Conservation (phyloP, 805 yeast species). For the Zygosaccharomyces gambellarensis region DNA sequence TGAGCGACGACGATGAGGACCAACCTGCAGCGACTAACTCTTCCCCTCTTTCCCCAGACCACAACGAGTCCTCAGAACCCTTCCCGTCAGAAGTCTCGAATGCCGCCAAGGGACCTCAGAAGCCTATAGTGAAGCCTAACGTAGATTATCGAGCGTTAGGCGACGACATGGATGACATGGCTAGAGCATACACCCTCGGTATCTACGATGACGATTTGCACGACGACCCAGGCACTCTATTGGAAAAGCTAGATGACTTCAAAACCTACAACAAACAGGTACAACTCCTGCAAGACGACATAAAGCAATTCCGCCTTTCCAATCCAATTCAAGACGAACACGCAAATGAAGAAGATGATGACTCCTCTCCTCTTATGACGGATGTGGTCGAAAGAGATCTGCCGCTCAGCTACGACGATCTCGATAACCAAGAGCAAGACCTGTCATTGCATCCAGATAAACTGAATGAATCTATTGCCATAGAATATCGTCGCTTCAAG, state of each 20-base stretch:
- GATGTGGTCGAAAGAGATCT: constrained; percentile 34
- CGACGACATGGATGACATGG: constrained; percentile 52
- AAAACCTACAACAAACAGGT: constrained; percentile 46
- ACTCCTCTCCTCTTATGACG: constrained; percentile 27
- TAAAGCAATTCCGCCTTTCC: constrained; percentile 21
- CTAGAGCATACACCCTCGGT: constrained; percentile 55
- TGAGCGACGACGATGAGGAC: constrained; percentile 2
- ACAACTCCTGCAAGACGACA: constrained; percentile 32
- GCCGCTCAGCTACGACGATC: constrained; percentile 26
- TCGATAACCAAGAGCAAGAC: constrained; percentile 24
- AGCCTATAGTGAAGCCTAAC: constrained; percentile 13
- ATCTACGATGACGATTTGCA: constrained; percentile 56
- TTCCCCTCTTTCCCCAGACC: background rate
- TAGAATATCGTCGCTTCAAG: constrained; percentile 54
- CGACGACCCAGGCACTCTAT: constrained; percentile 50
- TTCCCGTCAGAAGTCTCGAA: constrained; percentile 1
- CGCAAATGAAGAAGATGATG: constrained; percentile 5
- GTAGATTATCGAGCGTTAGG: constrained; percentile 42
- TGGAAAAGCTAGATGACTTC: constrained; percentile 52
- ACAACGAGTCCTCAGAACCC: background rate
- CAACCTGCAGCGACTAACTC: background rate
- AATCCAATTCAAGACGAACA: constrained; percentile 14
- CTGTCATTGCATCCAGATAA: constrained; percentile 27
- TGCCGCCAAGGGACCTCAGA: background rate
- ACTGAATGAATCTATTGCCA: constrained; percentile 45